These are phyloP conservation scores for Trichoderma koningii DNA, from an alignment of 2,329 filamentous ascomycete species.

Conservation along the genomic window DNA sequence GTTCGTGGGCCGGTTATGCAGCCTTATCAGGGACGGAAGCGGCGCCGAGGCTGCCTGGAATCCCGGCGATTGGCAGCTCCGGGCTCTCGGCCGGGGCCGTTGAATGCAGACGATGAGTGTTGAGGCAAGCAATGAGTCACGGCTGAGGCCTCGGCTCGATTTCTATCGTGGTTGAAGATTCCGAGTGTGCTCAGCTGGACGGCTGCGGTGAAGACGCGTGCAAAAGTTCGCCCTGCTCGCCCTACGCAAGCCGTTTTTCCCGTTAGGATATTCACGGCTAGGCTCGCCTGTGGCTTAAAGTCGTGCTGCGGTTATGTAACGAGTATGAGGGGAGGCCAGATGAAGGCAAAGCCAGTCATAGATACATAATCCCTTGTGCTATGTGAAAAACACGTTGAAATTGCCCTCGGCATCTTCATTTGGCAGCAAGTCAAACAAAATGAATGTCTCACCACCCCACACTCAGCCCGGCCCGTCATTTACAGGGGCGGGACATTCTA, in stretches of 20 bases:
- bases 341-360: background rate
- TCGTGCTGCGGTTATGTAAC: background rate
- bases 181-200: background rate
- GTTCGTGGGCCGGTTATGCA: background rate
- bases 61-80: conserved; percentile 4
- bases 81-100: conserved; percentile 26
- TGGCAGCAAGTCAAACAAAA: background rate
- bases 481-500: background rate
- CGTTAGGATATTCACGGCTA: conserved; percentile 20
- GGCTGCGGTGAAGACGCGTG: conserved; percentile 3
- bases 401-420: background rate
- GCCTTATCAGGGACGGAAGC: background rate
- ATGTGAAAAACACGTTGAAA: background rate
- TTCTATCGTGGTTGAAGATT: background rate
- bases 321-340: background rate
- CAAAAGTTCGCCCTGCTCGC: background rate
- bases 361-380: background rate
- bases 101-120: background rate
- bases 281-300: conserved; percentile 14
- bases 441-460: conserved; percentile 11
- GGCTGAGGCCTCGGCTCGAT: background rate
- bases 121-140: conserved; percentile 15
- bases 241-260: background rate
- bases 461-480: background rate
- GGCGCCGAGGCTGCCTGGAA: conserved; percentile 1